Evolutionary conservation across 805 yeast genomes (phyloP).

Genomic region (Blastobotrys attinorum): DNA sequence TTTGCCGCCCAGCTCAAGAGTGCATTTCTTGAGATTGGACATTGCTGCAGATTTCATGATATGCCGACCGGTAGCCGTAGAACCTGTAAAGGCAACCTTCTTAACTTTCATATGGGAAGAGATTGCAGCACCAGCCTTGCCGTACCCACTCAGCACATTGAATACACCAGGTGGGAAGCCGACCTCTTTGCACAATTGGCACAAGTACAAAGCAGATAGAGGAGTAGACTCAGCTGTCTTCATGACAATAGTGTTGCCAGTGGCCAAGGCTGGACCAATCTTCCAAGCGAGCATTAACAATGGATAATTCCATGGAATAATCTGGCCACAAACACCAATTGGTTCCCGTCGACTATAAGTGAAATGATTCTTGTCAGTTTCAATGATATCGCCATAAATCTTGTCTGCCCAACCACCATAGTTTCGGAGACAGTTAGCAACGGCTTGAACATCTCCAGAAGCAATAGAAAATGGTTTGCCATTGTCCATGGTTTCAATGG

Average conservation of each 20-base stretch:
- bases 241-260: conserved; percentile 67
- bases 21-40: conserved; percentile 70
- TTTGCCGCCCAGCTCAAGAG: conserved; percentile 94
- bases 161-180: conserved; percentile 74
- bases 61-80: conserved; percentile 78
- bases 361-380: conserved; percentile 50
- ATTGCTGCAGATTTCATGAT: conserved; percentile 74
- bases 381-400: conserved; percentile 52
- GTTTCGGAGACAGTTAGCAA: conserved; percentile 51
- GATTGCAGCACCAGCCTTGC: conserved; percentile 59
- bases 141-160: conserved; percentile 64
- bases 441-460: conserved; percentile 45
- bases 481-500: conserved; percentile 81
- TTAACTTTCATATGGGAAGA: conserved; percentile 58
- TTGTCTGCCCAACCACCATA: conserved; percentile 74
- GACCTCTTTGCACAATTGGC: conserved; percentile 48
- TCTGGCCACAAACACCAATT: conserved; percentile 57
- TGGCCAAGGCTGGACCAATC: conserved; percentile 75
- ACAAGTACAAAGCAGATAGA: conserved; percentile 51
- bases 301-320: conserved; percentile 72
- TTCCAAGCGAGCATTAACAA: conserved; percentile 71
- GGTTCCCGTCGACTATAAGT: conserved; percentile 68
- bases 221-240: conserved; percentile 77
- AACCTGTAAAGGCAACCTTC: conserved; percentile 91
- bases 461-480: conserved; percentile 58